Conservation (phyloP, 768 basidiomycete species). For the Lactarius vividus region DNA sequence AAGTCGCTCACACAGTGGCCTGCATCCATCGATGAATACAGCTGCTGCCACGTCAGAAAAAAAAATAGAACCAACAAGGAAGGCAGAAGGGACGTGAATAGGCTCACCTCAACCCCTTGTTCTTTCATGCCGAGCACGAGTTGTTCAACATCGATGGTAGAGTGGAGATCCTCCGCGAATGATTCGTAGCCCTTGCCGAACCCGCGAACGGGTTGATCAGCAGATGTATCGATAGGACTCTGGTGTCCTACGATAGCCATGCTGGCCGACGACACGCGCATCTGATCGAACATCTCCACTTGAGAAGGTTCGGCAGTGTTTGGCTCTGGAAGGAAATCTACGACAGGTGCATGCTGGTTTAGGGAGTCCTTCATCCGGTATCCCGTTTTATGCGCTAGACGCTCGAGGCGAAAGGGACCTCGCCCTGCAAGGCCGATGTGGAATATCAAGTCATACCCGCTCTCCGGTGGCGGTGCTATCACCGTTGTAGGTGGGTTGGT, state of each 20-base stretch:
- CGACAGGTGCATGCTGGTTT: conserved; percentile 50
- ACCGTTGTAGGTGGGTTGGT: conserved; percentile 35
- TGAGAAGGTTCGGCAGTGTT: conserved; percentile 26
- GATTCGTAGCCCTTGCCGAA: conserved; percentile 45
- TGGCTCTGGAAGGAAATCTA: conserved; percentile 33
- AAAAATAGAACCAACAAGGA: not conserved
- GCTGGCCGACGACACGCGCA: conserved; percentile 30
- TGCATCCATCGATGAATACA: conserved; percentile 70
- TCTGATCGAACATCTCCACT: conserved; percentile 42
- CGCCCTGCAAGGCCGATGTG: conserved; percentile 71
- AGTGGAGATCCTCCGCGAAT: conserved; percentile 51
- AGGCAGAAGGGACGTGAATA: not conserved
- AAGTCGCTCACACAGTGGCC: conserved; percentile 76
- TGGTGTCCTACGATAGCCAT: conserved; percentile 15
- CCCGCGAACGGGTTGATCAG: conserved; percentile 28
- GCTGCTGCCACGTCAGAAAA: conserved; percentile 41
- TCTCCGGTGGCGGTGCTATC: conserved; percentile 41
- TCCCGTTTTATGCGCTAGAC: conserved; percentile 60
- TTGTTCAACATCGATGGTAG: conserved; percentile 51
- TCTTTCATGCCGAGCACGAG: conserved; percentile 53
- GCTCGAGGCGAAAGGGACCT: conserved; percentile 65
- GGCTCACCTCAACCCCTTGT: conserved; percentile 46
- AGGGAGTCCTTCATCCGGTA: conserved; percentile 69
- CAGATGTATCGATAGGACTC: conserved; percentile 15
- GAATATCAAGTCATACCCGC: conserved; percentile 68